Conservation (phyloP, 2,329 filamentous ascomycete genomes). For the Ambrosiella xylebori region DNA sequence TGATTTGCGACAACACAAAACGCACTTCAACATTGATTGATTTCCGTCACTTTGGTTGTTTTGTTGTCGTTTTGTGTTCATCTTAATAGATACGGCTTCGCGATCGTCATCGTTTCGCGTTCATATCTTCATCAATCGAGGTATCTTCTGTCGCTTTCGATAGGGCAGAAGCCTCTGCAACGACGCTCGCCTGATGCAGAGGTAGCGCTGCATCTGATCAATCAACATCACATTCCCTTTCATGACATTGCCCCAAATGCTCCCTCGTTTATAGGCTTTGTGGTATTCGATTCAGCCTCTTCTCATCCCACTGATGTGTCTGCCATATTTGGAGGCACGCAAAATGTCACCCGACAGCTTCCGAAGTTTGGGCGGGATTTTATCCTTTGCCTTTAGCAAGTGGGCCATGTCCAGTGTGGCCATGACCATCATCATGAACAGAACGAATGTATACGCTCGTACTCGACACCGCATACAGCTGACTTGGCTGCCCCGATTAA, state of each 20-base stretch:
- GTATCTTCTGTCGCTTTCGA: too few species aligned
- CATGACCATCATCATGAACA: slow-evolving; percentile 74
- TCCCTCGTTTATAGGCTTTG: slow-evolving; percentile 10
- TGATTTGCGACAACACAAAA: too few species aligned
- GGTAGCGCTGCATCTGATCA: too few species aligned
- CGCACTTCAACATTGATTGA: too few species aligned
- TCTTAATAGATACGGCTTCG: too few species aligned
- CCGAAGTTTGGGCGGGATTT: slow-evolving; percentile 66
- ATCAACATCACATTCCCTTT: too few species aligned
- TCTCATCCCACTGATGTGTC: slow-evolving; percentile 7
- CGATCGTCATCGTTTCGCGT: too few species aligned
- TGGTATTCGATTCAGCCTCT: slow-evolving; percentile 15
- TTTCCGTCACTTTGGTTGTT: too few species aligned
- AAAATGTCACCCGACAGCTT: slow-evolving; percentile 40
- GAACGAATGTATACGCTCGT: slow-evolving; percentile 85
- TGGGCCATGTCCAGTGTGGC: slow-evolving; percentile 83
- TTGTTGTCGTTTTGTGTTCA: too few species aligned
- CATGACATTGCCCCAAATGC: neutral
- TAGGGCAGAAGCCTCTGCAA: too few species aligned
- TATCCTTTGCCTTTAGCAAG: slow-evolving; percentile 77
- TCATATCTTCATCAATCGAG: too few species aligned
- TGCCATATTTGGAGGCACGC: slow-evolving; percentile 18
- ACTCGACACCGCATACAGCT: slow-evolving; percentile 66
- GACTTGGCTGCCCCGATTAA: slow-evolving; percentile 52
- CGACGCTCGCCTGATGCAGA: too few species aligned